Evolutionary conservation across 345 rosid species (phyloP).

Genomic region (Psidium friedrichsthalianum): DNA sequence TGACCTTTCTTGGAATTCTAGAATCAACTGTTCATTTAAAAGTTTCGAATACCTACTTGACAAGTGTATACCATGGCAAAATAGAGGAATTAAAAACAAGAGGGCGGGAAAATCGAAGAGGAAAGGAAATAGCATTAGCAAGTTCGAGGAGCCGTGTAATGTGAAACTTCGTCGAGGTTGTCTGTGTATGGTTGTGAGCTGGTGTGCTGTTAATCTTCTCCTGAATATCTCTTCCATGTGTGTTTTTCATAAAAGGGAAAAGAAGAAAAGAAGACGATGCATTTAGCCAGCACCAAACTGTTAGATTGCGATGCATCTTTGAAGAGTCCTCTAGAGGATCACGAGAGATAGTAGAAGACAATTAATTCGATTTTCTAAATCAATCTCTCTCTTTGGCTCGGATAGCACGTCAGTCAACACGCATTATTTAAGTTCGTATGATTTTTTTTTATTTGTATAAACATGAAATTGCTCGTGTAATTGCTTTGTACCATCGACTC

Average conservation of each 20-base stretch:
- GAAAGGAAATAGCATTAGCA: neutral
- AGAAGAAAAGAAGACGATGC: too few species aligned
- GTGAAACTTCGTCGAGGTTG: neutral
- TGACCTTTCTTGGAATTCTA: neutral
- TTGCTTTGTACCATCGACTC: too few species aligned
- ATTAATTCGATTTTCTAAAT: neutral
- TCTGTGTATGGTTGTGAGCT: neutral
- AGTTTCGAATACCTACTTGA: neutral
- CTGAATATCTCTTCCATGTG: too few species aligned
- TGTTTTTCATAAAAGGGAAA: neutral
- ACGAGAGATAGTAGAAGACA: neutral
- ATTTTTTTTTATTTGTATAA: too few species aligned
- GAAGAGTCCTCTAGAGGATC: too few species aligned
- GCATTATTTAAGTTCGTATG: too few species aligned
- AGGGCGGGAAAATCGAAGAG: neutral
- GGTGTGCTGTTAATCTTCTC: neutral
- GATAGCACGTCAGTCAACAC: neutral
- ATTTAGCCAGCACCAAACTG: neutral
- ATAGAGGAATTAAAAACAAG: neutral
- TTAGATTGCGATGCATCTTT: too few species aligned
- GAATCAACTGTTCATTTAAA: too few species aligned
- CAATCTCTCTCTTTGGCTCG: neutral
- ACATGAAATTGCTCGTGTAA: too few species aligned
- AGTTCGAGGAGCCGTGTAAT: neutral
- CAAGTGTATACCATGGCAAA: too few species aligned